These are phyloP conservation scores for Aspergillus versicolor DNA, from an alignment of 2,329 filamentous ascomycete species.

Conservation along the genomic window DNA sequence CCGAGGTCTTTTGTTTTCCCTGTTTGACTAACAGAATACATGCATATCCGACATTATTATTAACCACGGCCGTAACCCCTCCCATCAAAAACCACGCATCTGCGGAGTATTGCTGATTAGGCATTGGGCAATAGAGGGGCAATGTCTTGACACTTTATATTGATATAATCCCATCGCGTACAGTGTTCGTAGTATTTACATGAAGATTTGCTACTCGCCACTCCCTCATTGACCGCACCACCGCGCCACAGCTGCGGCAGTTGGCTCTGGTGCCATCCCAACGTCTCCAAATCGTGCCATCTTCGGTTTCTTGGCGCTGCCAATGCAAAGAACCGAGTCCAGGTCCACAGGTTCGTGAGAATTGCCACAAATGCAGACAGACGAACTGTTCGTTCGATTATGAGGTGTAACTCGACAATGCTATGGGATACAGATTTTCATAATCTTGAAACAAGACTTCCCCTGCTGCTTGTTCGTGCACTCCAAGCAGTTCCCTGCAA, in stretches of 20 bases:
- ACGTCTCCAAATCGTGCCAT: conserved; percentile 6
- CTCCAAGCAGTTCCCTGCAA: background rate
- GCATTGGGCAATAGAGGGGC: background rate
- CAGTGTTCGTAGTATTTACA: background rate
- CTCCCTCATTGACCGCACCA: background rate
- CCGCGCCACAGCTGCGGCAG: no score
- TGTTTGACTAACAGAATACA: background rate
- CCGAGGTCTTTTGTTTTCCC: background rate
- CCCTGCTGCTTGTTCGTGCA: background rate
- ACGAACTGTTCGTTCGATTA: background rate
- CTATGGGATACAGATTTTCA: background rate
- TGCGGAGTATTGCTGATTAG: conserved; percentile 5
- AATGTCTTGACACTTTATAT: background rate
- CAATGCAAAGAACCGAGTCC: background rate
- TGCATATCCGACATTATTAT: background rate
- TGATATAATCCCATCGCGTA: background rate
- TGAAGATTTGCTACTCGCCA: background rate
- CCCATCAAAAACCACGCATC: background rate
- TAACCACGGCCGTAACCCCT: background rate
- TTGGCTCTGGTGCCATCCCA: background rate
- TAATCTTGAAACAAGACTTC: background rate
- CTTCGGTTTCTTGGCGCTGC: background rate
- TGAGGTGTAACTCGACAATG: background rate
- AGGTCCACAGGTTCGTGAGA: background rate
- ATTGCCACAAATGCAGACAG: background rate